Conservation (phyloP, 2,329 filamentous ascomycete genomes). For the Trichophyton mentagrophytes region DNA sequence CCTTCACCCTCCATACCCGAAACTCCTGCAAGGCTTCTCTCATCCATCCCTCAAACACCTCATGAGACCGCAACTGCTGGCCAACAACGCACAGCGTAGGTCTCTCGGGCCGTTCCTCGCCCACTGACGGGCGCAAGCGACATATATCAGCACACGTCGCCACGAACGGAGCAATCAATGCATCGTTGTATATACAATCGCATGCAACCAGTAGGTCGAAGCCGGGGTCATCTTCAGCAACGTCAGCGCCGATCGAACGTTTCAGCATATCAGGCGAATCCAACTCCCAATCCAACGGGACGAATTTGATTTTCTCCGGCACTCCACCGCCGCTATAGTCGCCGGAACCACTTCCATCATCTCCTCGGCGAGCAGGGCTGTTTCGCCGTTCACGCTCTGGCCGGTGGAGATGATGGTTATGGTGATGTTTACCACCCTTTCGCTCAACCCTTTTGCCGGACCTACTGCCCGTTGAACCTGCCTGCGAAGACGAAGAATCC, state of each 20-base stretch:
- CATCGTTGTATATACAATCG: slow-evolving; percentile 92
- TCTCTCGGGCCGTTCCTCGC: neutral
- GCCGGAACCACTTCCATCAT: neutral
- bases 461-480: neutral
- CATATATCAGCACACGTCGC: slow-evolving; percentile 67
- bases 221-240: slow-evolving; percentile 23
- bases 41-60: slow-evolving; percentile 77
- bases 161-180: slow-evolving; percentile 69
- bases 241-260: slow-evolving; percentile 17
- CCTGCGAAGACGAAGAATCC: neutral
- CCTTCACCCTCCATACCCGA: slow-evolving; percentile 61
- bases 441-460: neutral
- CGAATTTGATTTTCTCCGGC: slow-evolving; percentile 40
- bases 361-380: neutral
- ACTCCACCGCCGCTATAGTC: neutral
- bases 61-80: slow-evolving; percentile 74
- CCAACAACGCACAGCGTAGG: slow-evolving; percentile 68
- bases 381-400: neutral
- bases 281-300: slow-evolving; percentile 70
- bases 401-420: too few species aligned
- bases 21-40: slow-evolving; percentile 54
- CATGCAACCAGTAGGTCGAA: slow-evolving; percentile 71
- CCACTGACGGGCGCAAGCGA: slow-evolving; percentile 36
- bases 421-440: neutral
- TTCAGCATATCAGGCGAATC: slow-evolving; percentile 29